A percentile compares a stretch with the other conserved stretches of the same genome.
phyloP scores from a whole-genome alignment of 2,329 filamentous ascomycete genomes.

The Acrocalymma vagum region DNA sequence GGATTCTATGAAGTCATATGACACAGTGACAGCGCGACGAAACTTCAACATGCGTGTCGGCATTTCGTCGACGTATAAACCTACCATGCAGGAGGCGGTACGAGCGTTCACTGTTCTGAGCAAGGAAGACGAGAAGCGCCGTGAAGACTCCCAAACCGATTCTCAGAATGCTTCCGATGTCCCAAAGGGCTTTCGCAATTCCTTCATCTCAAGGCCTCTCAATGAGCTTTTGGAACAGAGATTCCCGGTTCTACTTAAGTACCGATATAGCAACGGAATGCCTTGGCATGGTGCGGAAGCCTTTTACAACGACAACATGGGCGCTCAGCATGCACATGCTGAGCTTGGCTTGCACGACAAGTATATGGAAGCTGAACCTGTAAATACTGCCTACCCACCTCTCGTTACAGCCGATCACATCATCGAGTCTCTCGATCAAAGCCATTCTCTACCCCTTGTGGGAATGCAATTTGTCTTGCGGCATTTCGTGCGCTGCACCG shows the following conservation, averaged over 20 bases:
- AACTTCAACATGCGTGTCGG: constrained; percentile 72
- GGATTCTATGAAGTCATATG: constrained; percentile 59
- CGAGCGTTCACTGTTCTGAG: constrained; percentile 58
- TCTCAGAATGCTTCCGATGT: constrained; percentile 18
- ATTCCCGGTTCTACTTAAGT: constrained; percentile 69
- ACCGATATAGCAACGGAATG: constrained; percentile 63
- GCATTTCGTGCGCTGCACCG: constrained; percentile 80
- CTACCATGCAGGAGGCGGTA: constrained; percentile 64
- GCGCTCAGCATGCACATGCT: constrained; percentile 32
- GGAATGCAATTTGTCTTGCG: constrained; percentile 79
- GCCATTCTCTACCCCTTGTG: constrained; percentile 63
- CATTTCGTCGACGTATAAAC: constrained; percentile 76
- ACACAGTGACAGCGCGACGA: constrained; percentile 44
- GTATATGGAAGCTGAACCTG: constrained; percentile 47
- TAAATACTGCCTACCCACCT: constrained; percentile 49
- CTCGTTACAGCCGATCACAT: constrained; percentile 63
- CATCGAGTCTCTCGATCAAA: constrained; percentile 31
- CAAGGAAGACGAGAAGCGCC: constrained; percentile 39
- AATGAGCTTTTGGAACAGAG: constrained; percentile 72
- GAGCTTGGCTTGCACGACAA: constrained; percentile 48
- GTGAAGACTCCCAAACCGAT: constrained; percentile 26
- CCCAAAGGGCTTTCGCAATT: constrained; percentile 56
- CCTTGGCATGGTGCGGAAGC: constrained; percentile 75
- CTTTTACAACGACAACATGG: constrained; percentile 60
- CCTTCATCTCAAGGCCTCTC: constrained; percentile 78